Conservation (phyloP, 2,329 filamentous ascomycete genomes). For the Arthrobotrys conoides region DNA sequence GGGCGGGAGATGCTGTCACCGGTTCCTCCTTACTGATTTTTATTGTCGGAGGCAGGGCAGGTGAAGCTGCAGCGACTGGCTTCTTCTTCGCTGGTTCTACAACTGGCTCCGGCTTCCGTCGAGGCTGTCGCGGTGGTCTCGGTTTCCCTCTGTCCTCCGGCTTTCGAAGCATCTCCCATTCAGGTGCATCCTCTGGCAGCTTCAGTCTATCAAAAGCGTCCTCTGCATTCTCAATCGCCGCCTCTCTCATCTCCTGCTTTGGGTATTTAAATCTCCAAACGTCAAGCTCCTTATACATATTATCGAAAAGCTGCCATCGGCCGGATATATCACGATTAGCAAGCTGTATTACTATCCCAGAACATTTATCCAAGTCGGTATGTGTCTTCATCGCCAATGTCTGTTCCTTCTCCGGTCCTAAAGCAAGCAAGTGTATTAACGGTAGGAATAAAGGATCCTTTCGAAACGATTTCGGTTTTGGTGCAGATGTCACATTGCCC, state of each 20-base stretch:
- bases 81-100: constrained; percentile 61
- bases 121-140: constrained; percentile 50
- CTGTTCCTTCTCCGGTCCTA: constrained; percentile 63
- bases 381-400: constrained; percentile 64
- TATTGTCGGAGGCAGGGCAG: constrained; percentile 53
- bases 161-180: constrained; percentile 63
- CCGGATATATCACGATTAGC: constrained; percentile 61
- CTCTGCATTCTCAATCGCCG: constrained; percentile 63
- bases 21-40: constrained; percentile 59
- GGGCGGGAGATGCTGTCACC: constrained; percentile 15
- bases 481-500: constrained; percentile 54
- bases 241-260: constrained; percentile 62
- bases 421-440: constrained; percentile 64
- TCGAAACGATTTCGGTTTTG: constrained; percentile 55
- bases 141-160: constrained; percentile 63
- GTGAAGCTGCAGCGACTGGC: constrained; percentile 45
- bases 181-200: constrained; percentile 61
- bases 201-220: constrained; percentile 63
- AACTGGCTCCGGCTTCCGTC: constrained; percentile 41
- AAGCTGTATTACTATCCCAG: constrained; percentile 62
- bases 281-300: constrained; percentile 64
- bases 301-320: constrained; percentile 63
- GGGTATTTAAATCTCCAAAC: constrained; percentile 64
- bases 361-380: constrained; percentile 63
- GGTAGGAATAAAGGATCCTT: constrained; percentile 63